These are phyloP conservation scores for Aspergillus bertholletiae DNA, from an alignment of 495 filamentous ascomycete genomes.

Conservation along the genomic window DNA sequence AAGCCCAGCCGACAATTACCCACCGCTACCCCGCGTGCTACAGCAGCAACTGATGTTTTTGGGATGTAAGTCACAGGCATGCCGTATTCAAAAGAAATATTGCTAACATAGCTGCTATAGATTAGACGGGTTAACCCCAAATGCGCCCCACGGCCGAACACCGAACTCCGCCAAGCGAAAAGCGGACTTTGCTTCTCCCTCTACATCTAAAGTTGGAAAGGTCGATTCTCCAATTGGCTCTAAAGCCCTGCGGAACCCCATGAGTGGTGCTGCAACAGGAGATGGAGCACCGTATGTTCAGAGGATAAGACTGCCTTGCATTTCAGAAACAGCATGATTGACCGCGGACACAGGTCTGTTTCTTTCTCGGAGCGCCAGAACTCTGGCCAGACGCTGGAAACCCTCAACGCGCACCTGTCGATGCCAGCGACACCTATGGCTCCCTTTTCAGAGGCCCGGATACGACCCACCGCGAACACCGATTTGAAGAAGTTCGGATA, in stretches of 20 bases:
- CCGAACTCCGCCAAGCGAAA: conserved; percentile 59
- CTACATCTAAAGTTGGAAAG: conserved; percentile 49
- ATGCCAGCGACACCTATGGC: conserved; percentile 66
- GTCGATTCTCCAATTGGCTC: conserved; percentile 29
- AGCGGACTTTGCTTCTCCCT: conserved; percentile 54
- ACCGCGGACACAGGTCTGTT: conserved; percentile 35
- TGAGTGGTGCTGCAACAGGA: conserved; percentile 17
- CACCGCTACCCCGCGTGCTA: conserved; percentile 62
- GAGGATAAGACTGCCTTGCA: not conserved
- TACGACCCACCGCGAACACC: conserved; percentile 75
- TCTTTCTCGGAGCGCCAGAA: conserved; percentile 70
- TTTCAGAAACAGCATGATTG: conserved; percentile 9
- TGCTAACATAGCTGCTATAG: too few relatives aligned
- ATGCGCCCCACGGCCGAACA: conserved; percentile 54
- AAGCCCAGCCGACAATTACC: conserved; percentile 54
- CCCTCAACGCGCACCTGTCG: conserved; percentile 73
- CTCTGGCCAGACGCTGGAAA: conserved; percentile 76
- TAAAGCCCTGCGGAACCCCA: conserved; percentile 19
- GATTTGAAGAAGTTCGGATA: conserved; percentile 89
- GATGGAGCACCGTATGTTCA: conserved; percentile 31
- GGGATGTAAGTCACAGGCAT: conserved; percentile 60
- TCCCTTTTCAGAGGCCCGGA: conserved; percentile 69
- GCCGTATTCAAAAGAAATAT: too few relatives aligned
- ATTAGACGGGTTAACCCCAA: conserved; percentile 74
- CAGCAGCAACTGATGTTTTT: conserved; percentile 66